phyloP scores from a whole-genome alignment of 2,329 filamentous ascomycete genomes.

The Fusarium proliferatum region DNA sequence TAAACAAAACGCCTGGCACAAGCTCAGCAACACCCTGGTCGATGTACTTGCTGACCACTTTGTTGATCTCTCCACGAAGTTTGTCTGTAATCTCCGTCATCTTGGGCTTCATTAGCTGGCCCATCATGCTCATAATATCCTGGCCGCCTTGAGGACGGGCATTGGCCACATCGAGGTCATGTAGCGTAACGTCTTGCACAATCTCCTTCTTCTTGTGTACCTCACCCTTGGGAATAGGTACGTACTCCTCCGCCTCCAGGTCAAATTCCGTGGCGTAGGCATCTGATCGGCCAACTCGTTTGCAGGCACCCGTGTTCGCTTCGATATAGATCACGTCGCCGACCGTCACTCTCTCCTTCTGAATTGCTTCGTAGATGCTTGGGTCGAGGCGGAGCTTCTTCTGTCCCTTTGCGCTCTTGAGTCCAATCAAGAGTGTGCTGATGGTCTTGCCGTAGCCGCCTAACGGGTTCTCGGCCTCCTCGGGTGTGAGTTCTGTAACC shows the following conservation, averaged over 20 bases:
- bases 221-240: constrained; percentile 97
- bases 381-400: constrained; percentile 98
- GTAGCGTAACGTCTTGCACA: constrained; percentile 96
- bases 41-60: constrained; percentile 98
- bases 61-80: constrained; percentile 95
- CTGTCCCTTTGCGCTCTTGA: constrained; percentile 95
- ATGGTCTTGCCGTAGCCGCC: constrained; percentile 98
- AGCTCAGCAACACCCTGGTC: constrained; percentile 98
- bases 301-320: constrained; percentile 97
- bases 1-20: constrained; percentile 97
- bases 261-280: constrained; percentile 99
- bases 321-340: constrained; percentile 99
- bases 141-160: constrained; percentile 95
- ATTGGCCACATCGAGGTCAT: constrained; percentile 96
- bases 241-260: constrained; percentile 98
- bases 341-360: constrained; percentile 95
- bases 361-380: constrained; percentile 98
- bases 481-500: constrained; percentile 95
- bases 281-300: constrained; percentile 94
- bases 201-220: constrained; percentile 99
- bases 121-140: constrained; percentile 99
- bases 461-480: constrained; percentile 97
- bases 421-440: constrained; percentile 90
- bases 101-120: constrained; percentile 98
- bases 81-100: constrained; percentile 99